phyloP scores from a whole-genome alignment of 345 rosid species.

The Rhodomyrtus tomentosa region DNA sequence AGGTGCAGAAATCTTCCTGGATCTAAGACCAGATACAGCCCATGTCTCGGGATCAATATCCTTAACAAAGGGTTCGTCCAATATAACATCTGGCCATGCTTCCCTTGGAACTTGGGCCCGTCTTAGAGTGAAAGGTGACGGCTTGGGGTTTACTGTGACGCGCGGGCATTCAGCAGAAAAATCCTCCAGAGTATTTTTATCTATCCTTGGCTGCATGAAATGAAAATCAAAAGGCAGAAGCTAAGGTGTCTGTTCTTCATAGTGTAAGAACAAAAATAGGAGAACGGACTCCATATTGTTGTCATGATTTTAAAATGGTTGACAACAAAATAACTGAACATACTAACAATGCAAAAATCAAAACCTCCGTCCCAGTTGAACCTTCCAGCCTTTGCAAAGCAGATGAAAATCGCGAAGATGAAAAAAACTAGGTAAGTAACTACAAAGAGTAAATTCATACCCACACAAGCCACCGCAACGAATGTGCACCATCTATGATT shows the following conservation, averaged over 20 bases:
- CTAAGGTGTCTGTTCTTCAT: not conserved
- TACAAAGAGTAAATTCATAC: conserved; percentile 26
- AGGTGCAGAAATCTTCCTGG: conserved; percentile 12
- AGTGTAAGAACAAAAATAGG: not conserved
- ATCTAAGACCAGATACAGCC: conserved; percentile 21
- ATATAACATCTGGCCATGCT: conserved; percentile 37
- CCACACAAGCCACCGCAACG: conserved; percentile 88
- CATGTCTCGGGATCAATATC: conserved; percentile 62
- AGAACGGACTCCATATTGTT: not conserved
- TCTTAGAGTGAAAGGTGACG: conserved; percentile 42
- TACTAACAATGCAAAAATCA: not conserved
- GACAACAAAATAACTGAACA: not conserved
- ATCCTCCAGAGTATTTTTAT: conserved; percentile 43
- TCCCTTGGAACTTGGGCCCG: conserved; percentile 46
- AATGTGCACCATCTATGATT: conserved; percentile 65
- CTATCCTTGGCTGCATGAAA: conserved; percentile 57
- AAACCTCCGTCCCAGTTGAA: not conserved
- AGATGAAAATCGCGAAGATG: not conserved
- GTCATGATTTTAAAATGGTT: not conserved
- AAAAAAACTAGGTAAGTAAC: not conserved
- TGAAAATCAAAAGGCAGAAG: not conserved
- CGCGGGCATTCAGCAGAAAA: conserved; percentile 63
- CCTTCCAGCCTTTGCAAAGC: not conserved
- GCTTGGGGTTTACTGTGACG: conserved; percentile 68
- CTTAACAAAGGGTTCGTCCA: conserved; percentile 49